Evolutionary conservation across 768 basidiomycete genomes (phyloP), one percentile per base, ranked within the genome.

Genomic region (Russula griseocarnosa): DNA sequence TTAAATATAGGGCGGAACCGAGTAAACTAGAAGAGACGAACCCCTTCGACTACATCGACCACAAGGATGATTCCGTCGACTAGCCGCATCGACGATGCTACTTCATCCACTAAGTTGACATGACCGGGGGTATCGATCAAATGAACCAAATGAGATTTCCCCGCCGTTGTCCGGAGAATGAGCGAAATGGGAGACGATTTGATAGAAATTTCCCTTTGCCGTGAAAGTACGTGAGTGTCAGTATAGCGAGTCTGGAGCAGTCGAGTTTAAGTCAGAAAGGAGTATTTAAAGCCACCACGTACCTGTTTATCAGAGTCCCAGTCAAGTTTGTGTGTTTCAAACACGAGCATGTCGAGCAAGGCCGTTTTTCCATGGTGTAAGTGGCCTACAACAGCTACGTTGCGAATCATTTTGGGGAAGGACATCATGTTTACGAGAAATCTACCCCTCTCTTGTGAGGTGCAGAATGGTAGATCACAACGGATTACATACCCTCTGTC

Each of bases 61-160:
- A 98, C 95, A 26, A 99, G 76, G 1, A 98, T 75, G 51, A 97
- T 86, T 38, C 97, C 97, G 72, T 99, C 97, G 20, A 84, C 87
- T 44, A 98, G 77, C 50, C 97, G 83, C 62, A 95, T 85, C 9
- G 92, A 81, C 8, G 88, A 85, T 2, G 94, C 95, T 24, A 94
- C 94, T 76, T 99, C 97, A 71, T 99, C 97, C n/a, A 95, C 84
- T 72, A 99, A 98, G 76, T 98, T 98, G 64, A 95, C 92, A 71
- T 99, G 97, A 38, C 97, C 97, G 3, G 97, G 97, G 0, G 97
- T 98, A 74, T 99, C 97, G 70, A 99, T 87, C 34, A 98, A 75
- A 75, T 99, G 95, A 58, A 98, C 74, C 24, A 99, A 81, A 75
- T 95, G 90, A 2, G 94, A 97, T 78, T 98, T 98, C 61, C 94